Evolutionary conservation across 176 grass and related monocot species (phyloP), one percentile per base, ranked within the genome.

Genomic region (Oryza meyeriana): DNA sequence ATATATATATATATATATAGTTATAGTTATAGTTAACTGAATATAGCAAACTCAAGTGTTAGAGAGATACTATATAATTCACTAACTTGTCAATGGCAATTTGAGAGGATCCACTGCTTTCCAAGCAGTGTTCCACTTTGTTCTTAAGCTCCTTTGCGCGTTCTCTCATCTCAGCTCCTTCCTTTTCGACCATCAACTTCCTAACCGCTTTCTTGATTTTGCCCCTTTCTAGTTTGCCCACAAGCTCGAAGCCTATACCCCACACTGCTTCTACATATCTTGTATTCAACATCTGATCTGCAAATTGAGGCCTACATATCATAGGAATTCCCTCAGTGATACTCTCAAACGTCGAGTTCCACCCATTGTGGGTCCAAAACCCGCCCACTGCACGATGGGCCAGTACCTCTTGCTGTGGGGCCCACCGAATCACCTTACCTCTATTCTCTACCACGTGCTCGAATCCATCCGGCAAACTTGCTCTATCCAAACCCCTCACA

Each of bases 281-380:
- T 0, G 76, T 3, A 11, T 91, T 88, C 55, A 82, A 74, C 76
- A 78, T 83, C 24, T 91, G 89, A 4, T 91, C 89, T 0, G 48
- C 34, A 1, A 82, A 83, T 0, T 24, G 42, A 1, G 88, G 83
- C 12, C 27, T 47, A 20, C 87, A 89, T 0, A 85, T 50, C 88
- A 90, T 85, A 0, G 88, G 88, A 3, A 90, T 58, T 0, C 88
- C 88, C 13, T 85, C 79, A 0, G 65, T 2, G 0, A 90, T 32
- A 3, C 83, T 71, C 42, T 87, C 84, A 1, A 90, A 0, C 3
- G 79, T 90, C 4, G 83, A 90, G 62, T 90, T 90, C 89, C 85
- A 87, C 0, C 89, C 85, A 0, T 8, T 38, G 17, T 91, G 85
- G 0, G 89, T 91, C 77, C 77, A 81, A 11, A 88, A 91, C 0